phyloP scores from a whole-genome alignment of 148 eudicot genomes.

The Pouteria glomerata region DNA sequence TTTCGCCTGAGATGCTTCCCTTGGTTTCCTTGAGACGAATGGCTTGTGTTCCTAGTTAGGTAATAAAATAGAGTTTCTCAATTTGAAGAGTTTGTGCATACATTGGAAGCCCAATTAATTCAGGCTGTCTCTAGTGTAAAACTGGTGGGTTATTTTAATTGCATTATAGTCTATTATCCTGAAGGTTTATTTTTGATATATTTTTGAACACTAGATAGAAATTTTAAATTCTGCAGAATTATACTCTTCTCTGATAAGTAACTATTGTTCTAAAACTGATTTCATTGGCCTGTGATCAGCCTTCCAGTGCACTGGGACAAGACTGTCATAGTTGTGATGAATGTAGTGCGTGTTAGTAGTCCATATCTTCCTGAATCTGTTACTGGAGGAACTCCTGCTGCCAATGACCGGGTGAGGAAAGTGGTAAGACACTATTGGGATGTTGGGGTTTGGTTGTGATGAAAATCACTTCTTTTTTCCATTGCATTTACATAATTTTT shows the following conservation, averaged over 20 bases:
- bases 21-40: no score
- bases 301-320: conserved; percentile 95
- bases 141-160: neutral
- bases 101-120: neutral
- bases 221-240: neutral
- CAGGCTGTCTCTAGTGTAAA: neutral
- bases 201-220: neutral
- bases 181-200: neutral
- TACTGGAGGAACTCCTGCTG: conserved; percentile 84
- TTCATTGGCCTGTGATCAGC: conserved; percentile 32
- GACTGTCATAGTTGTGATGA: conserved; percentile 89
- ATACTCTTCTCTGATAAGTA: neutral
- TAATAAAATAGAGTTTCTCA: no score
- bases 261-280: neutral
- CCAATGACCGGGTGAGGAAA: conserved; percentile 93
- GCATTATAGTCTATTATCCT: neutral
- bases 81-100: neutral
- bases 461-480: neutral
- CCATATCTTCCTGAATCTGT: conserved; percentile 94
- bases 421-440: conserved; percentile 57
- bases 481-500: neutral
- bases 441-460: neutral
- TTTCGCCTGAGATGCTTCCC: no score
- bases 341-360: conserved; percentile 80
- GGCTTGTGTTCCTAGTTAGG: no score